Evolutionary conservation across 495 filamentous ascomycete genomes (phyloP).

Genomic region (Trichoderma asperelloides): DNA sequence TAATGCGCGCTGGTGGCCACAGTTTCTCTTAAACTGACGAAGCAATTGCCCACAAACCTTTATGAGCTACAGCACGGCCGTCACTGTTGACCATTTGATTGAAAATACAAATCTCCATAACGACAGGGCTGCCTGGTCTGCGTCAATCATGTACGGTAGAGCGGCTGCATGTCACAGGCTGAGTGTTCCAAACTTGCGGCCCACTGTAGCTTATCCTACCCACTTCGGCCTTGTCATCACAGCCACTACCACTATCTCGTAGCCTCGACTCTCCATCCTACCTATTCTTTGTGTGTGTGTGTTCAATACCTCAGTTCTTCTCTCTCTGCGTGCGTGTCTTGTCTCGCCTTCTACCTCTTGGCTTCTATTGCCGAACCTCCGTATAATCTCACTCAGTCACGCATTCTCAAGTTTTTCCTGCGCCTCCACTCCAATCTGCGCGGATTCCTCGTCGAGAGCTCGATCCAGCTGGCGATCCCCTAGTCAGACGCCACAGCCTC

Average conservation of each 20-base stretch:
- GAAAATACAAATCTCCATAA: too few relatives aligned
- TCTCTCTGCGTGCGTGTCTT: too few relatives aligned
- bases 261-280: background rate
- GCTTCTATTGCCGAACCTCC: background rate
- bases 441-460: background rate
- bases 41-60: too few relatives aligned
- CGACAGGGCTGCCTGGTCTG: too few relatives aligned
- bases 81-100: too few relatives aligned
- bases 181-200: background rate
- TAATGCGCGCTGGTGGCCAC: too few relatives aligned
- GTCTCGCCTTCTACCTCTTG: background rate
- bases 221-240: conserved; percentile 1
- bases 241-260: background rate
- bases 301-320: too few relatives aligned
- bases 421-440: background rate
- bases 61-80: too few relatives aligned
- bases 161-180: too few relatives aligned
- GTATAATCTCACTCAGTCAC: background rate
- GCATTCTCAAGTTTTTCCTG: background rate
- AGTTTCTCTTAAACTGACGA: too few relatives aligned
- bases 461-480: background rate
- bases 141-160: too few relatives aligned
- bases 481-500: too few relatives aligned
- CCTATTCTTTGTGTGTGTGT: background rate
- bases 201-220: background rate